These are phyloP conservation scores for Calocybe gangraenosa DNA, from an alignment of 768 basidiomycete species.

Conservation along the genomic window DNA sequence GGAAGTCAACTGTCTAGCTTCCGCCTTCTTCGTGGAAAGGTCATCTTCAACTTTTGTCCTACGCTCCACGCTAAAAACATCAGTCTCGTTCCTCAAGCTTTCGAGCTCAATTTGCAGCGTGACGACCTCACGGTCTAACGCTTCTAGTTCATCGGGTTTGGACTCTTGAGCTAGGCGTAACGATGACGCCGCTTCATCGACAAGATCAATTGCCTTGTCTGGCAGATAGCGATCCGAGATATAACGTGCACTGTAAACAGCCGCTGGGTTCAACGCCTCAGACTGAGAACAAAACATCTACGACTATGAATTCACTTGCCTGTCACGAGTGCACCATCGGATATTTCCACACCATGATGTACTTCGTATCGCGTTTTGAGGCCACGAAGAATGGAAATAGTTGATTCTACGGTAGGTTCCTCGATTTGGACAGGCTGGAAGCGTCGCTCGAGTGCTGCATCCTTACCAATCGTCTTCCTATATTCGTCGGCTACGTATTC, in stretches of 20 bases:
- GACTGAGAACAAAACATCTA: neutral
- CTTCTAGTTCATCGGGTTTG: slow-evolving; percentile 82
- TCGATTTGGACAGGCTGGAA: slow-evolving; percentile 90
- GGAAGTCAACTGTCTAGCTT: slow-evolving; percentile 55
- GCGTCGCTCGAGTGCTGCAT: slow-evolving; percentile 84
- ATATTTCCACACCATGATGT: slow-evolving; percentile 91
- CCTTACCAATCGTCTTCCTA: slow-evolving; percentile 87
- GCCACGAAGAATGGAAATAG: slow-evolving; percentile 84
- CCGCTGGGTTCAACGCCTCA: slow-evolving; percentile 40
- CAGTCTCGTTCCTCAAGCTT: slow-evolving; percentile 83
- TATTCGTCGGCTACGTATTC: slow-evolving; percentile 70
- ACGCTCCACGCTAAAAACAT: slow-evolving; percentile 79
- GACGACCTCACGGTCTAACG: slow-evolving; percentile 76
- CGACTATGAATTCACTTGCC: slow-evolving; percentile 44
- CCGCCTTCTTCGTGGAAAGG: slow-evolving; percentile 54
- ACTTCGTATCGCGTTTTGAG: slow-evolving; percentile 84
- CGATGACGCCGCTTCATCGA: slow-evolving; percentile 90
- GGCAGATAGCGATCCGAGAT: slow-evolving; percentile 86
- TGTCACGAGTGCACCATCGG: slow-evolving; percentile 84
- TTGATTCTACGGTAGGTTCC: slow-evolving; percentile 82
- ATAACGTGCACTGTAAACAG: slow-evolving; percentile 80
- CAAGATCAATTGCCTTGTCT: slow-evolving; percentile 88
- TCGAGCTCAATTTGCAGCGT: slow-evolving; percentile 89
- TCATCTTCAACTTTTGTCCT: slow-evolving; percentile 61
- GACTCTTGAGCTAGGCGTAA: slow-evolving; percentile 85